These are phyloP conservation scores for Colletotrichum sp. DNA, from an alignment of 2,329 filamentous ascomycete genomes.

Conservation along the genomic window DNA sequence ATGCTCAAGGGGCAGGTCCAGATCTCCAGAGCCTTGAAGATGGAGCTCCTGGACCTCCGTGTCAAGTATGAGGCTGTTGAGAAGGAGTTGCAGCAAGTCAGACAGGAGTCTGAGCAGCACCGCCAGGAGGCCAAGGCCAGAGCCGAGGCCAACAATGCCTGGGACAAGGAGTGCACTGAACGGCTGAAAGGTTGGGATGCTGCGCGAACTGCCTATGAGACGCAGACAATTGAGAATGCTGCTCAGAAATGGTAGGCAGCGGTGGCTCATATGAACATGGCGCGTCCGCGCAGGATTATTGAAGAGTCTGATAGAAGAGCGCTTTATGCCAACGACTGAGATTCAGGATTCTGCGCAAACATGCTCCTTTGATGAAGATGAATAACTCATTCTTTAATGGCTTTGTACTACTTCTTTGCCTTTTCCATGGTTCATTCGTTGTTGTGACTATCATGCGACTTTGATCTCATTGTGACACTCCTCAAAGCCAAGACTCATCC, in stretches of 20 bases:
- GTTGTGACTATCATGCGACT: neutral
- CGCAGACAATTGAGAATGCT: neutral
- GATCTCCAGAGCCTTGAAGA: fast-evolving
- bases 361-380: neutral
- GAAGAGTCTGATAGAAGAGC: neutral
- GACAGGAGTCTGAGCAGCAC: neutral
- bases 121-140: neutral
- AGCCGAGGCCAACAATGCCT: neutral
- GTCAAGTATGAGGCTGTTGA: neutral
- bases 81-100: neutral
- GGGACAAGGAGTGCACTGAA: neutral
- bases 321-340: neutral
- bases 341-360: neutral
- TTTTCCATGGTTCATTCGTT: neutral
- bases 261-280: neutral
- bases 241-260: neutral
- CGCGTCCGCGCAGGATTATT: neutral
- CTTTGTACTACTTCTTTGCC: neutral
- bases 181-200: neutral
- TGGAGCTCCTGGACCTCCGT: fast-evolving
- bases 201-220: neutral
- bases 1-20: neutral
- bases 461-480: neutral
- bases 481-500: neutral
- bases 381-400: neutral